These are phyloP conservation scores for Aspergillus sojae DNA, from an alignment of 2,329 filamentous ascomycete genomes.

Conservation along the genomic window DNA sequence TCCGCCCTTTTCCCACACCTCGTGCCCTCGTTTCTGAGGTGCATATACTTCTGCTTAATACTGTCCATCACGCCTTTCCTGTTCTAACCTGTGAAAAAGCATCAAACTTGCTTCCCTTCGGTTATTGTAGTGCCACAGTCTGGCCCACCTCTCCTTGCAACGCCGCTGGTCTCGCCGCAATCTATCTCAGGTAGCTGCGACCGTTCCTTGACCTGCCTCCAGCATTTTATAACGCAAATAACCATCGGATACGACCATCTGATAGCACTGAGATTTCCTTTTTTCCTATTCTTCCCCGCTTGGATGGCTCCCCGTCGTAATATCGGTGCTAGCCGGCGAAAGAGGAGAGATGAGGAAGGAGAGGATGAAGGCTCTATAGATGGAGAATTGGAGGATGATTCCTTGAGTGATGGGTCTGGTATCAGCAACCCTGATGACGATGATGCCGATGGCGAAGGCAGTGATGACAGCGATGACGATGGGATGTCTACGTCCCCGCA, in stretches of 20 bases:
- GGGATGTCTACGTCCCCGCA: conserved; percentile 41
- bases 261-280: neutral
- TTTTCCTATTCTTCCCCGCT: conserved; percentile 11
- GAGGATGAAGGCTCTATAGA: conserved; percentile 53
- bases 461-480: conserved; percentile 58
- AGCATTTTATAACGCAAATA: neutral
- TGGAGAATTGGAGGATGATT: conserved; percentile 61
- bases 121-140: neutral
- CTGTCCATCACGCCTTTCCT: conserved; percentile 1
- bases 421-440: conserved; percentile 61
- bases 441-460: conserved; percentile 62
- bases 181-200: conserved; percentile 20
- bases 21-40: conserved; percentile 26
- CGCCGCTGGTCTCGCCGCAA: conserved; percentile 25
- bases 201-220: conserved; percentile 13
- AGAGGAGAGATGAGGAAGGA: conserved; percentile 51
- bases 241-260: neutral
- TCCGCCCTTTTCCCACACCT: conserved; percentile 23
- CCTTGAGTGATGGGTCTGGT: conserved; percentile 63
- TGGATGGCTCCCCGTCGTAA: conserved; percentile 49
- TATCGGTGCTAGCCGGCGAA: conserved; percentile 48
- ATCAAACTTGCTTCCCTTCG: conserved; percentile 21
- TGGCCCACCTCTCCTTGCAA: conserved; percentile 21
- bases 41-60: conserved; percentile 14
- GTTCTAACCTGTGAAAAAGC: conserved; percentile 1